Evolutionary conservation across 495 filamentous ascomycete genomes (phyloP), one percentile per base, ranked within the genome.

Genomic region (Rhypophila decipiens): DNA sequence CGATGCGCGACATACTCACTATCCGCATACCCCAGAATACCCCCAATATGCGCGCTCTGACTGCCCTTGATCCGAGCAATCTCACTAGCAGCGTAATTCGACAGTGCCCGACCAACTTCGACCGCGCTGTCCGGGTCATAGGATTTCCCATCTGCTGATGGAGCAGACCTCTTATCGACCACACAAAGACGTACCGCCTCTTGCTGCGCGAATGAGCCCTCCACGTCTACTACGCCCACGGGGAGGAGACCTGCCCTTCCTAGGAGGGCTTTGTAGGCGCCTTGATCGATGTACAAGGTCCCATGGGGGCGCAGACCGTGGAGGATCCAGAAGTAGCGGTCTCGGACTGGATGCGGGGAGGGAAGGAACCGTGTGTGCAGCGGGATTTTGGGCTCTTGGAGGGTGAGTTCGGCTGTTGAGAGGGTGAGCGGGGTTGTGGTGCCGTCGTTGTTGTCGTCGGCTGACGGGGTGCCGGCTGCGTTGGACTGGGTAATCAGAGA

Each of bases 321-420:
- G 0, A 97, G 81, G 40, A 98, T 80, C 93, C 94, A 97, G 75
- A 98, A 96, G 55, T 89, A 87, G 39, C 90, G 84, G 55, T 95
- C 93, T 34, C 88, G 83, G 21, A 98, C 89, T 0, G 91, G 88
- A 20, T 86, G 79, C 1, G 79, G 74, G n/a, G 87, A 88, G 4
- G 89, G 88, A 13, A 95, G 76, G 68, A 98, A 98, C 44, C 93
- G 83, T 12, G 93, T 98, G 55, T 98, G 93, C 0, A 96, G 72
- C 1, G 90, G 90, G 47, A 59, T 59, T 12, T 40, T 35, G 35
- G 39, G 59, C 29, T 57, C 49, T 24, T 47, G 17, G 21, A 37
- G 13, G 46, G 57, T 47, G 24, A 71, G 46, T 17, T 67, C 67
- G 24, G 59, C 40, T 10, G 66, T 63, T n/a, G 72, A 66, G 21